Evolutionary conservation across 1,284 basidiomycete species (phyloP), one percentile per base, ranked within the genome.

Genomic region (Porodaedalea pini): DNA sequence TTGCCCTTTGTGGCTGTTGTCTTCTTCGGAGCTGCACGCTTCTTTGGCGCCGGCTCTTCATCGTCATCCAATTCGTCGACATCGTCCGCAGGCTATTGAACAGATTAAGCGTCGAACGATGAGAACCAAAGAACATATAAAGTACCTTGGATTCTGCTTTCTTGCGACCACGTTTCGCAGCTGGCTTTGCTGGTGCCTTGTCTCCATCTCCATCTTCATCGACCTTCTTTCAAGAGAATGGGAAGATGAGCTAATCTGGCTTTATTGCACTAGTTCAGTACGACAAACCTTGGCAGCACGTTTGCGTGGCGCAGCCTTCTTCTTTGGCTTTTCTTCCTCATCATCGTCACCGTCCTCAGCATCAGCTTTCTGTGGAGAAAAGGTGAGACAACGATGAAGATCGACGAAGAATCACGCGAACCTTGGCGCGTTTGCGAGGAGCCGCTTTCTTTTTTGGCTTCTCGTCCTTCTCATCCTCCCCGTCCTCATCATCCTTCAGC

Each of bases 241-340:
- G n/a, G 11, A 13, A 17, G 25, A 4, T 34, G 13, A 50, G 31
- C 19, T 39, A 4, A 49, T 5, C 11, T 21, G 19, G 17, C 4
- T 1, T 29, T 8, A 31, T 36, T 13, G 25, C 19, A 47, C 17
- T 13, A 23, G 21, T 34, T 39, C 27, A 52, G 39, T 40, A 49
- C n/a, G 23, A 39, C 34, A 10, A 23, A 54, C 52, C 41, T 57
- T 60, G 15, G 45, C 7, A 10, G 31, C 58, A 34, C 59, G 63
- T 59, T 66, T 67, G 15, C 61, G 43, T 3, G 63, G 57, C 29
- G 56, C 51, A 34, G 63, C 62, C 52, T 65, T 68, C 61, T 70
- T 75, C 68, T 77, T 80, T 3, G 70, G 68, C 61, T 75, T 74
- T 55, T 73, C 73, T n/a, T 71, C 71, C 19, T 52, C 60, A 1